Conservation (phyloP, 768 basidiomycete genomes). For the Leccinum imitatum region DNA sequence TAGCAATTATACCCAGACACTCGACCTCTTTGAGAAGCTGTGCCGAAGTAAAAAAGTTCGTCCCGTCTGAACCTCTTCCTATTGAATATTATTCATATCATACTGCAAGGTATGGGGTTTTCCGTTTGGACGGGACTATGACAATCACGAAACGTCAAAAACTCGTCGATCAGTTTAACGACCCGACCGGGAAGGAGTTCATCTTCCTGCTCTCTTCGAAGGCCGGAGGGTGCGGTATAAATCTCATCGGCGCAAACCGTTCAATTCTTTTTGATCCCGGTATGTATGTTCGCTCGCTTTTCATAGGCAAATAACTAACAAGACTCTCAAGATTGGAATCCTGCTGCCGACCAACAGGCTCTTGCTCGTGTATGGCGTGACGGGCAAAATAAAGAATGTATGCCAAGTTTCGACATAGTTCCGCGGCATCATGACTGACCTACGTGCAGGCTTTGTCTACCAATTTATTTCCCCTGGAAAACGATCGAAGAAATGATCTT, state of each 20-base stretch:
- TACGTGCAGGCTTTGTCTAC: slow-evolving; percentile 86
- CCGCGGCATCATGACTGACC: neutral
- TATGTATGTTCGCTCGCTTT: slow-evolving; percentile 31
- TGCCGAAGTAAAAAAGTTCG: slow-evolving; percentile 81
- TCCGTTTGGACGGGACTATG: slow-evolving; percentile 94
- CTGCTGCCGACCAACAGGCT: slow-evolving; percentile 97
- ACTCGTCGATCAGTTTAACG: slow-evolving; percentile 94
- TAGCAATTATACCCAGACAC: slow-evolving; percentile 94
- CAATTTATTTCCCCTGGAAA: slow-evolving; percentile 94
- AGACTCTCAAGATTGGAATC: slow-evolving; percentile 83
- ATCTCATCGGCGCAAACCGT: slow-evolving; percentile 93
- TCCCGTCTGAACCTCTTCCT: neutral
- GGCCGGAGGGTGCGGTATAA: slow-evolving; percentile 96
- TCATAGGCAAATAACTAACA: neutral
- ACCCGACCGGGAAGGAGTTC: slow-evolving; percentile 91
- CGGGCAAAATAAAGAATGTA: slow-evolving; percentile 99
- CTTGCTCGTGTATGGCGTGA: slow-evolving; percentile 99
- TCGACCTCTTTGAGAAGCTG: slow-evolving; percentile 90
- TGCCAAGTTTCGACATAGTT: slow-evolving; percentile 25
- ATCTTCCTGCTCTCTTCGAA: slow-evolving; percentile 93
- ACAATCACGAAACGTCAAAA: slow-evolving; percentile 89
- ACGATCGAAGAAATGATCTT: slow-evolving; percentile 98
- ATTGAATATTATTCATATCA: neutral
- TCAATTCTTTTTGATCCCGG: slow-evolving; percentile 94
- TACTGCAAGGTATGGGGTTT: slow-evolving; percentile 74